Percentiles rank a stretch among this genome's conserved stretches.
Conservation (phyloP, 768 basidiomycete species). For the Calocybe gangraenosa region DNA sequence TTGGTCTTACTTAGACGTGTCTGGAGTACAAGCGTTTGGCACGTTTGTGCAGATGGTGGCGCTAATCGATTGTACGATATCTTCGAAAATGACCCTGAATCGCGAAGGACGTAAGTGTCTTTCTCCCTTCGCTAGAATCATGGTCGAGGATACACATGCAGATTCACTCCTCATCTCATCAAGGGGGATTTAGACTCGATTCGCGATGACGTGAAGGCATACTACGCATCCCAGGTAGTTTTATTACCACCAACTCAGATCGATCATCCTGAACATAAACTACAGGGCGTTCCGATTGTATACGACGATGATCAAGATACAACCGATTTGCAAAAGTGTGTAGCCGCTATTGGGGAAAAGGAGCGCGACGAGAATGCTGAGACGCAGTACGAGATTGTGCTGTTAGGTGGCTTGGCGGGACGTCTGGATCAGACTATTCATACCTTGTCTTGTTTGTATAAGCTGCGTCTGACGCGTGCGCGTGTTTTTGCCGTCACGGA, state of each 20-base stretch:
- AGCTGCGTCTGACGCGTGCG: constrained; percentile 57
- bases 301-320: constrained; percentile 73
- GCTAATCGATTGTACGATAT: constrained; percentile 78
- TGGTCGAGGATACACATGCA: constrained; percentile 22
- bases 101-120: constrained; percentile 3
- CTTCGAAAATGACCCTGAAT: constrained; percentile 18
- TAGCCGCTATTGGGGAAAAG: constrained; percentile 53
- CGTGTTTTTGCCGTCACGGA: constrained; percentile 80
- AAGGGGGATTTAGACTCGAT: constrained; percentile 95
- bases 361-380: constrained; percentile 40
- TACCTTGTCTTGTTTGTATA: constrained; percentile 80
- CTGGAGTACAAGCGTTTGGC: constrained; percentile 51
- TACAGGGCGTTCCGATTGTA: constrained; percentile 65
- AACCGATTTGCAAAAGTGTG: constrained; percentile 97
- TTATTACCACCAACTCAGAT: neutral
- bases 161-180: constrained; percentile 80
- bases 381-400: constrained; percentile 64
- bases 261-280: neutral
- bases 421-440: constrained; percentile 94
- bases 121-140: neutral
- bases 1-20: constrained; percentile 53
- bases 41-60: constrained; percentile 83
- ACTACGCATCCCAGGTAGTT: constrained; percentile 59
- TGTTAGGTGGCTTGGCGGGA: constrained; percentile 85
- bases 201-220: constrained; percentile 64